A percentile compares a stretch with the other conserved stretches of the same genome.
Evolutionary conservation across 2,329 filamentous ascomycete species (phyloP).

Genomic region (Fusarium albosuccineum): DNA sequence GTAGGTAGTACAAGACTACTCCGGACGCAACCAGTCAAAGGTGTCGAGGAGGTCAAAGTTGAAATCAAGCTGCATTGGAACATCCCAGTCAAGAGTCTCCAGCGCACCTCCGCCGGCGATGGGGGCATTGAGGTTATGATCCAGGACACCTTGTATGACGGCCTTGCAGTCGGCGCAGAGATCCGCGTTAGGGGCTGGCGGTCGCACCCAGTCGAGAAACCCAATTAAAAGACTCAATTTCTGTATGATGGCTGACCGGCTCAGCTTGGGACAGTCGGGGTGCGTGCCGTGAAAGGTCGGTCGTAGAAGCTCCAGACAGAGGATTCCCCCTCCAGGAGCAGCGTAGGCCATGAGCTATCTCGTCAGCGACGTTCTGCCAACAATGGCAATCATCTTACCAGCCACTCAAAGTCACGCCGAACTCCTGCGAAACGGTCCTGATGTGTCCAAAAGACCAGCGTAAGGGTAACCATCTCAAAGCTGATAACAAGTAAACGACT

Average conservation of each 20-base stretch:
- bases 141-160: conserved; percentile 64
- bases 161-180: conserved; percentile 60
- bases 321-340: conserved; percentile 62
- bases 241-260: conserved; percentile 63
- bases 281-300: conserved; percentile 54
- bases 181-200: conserved; percentile 62
- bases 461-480: conserved; percentile 61
- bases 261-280: conserved; percentile 52
- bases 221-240: conserved; percentile 65
- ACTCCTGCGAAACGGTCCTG: conserved; percentile 58
- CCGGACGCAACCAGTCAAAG: conserved; percentile 59
- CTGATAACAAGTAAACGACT: conserved; percentile 59
- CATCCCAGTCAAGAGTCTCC: conserved; percentile 52
- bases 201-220: conserved; percentile 65
- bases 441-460: conserved; percentile 63
- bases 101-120: conserved; percentile 39
- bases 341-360: conserved; percentile 62
- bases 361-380: neutral
- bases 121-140: conserved; percentile 60
- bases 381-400: conserved; percentile 50
- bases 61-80: conserved; percentile 51
- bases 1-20: conserved; percentile 11
- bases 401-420: conserved; percentile 62
- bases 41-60: conserved; percentile 64
- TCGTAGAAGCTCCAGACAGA: conserved; percentile 64